phyloP scores from a whole-genome alignment of 345 rosid species.

The rapeseed (Brassica napus) region Da-Ae NC_063437.1:5813001-5813500 shows the following conservation, averaged over 20 bases:
- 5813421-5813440: too few species aligned
- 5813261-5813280: not conserved
- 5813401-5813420: not conserved
- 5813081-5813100: not conserved
- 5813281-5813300: not conserved
- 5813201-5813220: not conserved
- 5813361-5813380: not conserved
- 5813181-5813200: not conserved
- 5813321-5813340: not conserved
- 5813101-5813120: conserved; percentile 20
- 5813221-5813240: not conserved
- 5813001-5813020: not conserved
- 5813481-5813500: too few species aligned
- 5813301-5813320: not conserved
- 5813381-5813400: not conserved
- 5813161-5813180: conserved; percentile 23
- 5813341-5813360: not conserved
- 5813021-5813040: not conserved
- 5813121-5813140: conserved; percentile 2
- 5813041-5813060: not conserved
- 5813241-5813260: not conserved
- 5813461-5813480: too few species aligned
- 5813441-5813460: too few species aligned
- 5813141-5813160: conserved; percentile 26
- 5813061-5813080: not conserved